A percentile compares a stretch with the other conserved stretches of the same genome.
Conservation (phyloP, 2,329 filamentous ascomycete genomes). For the Pezicula carpinea region DNA sequence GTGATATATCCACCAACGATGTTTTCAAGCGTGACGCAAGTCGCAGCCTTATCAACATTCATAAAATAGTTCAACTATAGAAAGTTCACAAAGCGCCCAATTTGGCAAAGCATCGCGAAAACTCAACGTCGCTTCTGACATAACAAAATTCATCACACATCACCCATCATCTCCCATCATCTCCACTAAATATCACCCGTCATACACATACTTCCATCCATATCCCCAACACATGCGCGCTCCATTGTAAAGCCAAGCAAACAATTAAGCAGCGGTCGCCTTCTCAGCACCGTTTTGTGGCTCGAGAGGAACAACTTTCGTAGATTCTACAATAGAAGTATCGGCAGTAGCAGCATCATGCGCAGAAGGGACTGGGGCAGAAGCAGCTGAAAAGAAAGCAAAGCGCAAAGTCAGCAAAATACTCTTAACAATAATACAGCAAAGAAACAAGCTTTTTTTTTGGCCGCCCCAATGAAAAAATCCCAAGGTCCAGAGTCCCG, state of each 20-base stretch:
- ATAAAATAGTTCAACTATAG: neutral
- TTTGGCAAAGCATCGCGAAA: neutral
- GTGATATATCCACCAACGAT: too few species aligned
- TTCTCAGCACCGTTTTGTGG: constrained; percentile 16
- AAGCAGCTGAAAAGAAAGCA: constrained; percentile 13
- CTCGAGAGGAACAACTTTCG: constrained; percentile 24
- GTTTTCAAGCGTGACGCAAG: too few species aligned
- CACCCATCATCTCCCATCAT: neutral
- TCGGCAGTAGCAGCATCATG: constrained; percentile 14
- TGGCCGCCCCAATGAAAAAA: neutral
- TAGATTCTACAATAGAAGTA: constrained; percentile 18
- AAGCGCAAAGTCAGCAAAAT: constrained; percentile 18
- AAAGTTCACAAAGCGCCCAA: neutral
- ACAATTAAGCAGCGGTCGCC: constrained; percentile 16
- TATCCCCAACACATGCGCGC: neutral
- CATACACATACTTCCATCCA: neutral
- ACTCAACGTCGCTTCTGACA: neutral
- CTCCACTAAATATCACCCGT: neutral
- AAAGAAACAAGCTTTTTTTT: neutral
- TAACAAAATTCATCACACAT: neutral
- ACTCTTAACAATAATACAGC: constrained; percentile 16
- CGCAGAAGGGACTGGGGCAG: constrained; percentile 13
- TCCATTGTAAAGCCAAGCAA: constrained; percentile 4
- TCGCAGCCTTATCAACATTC: too few species aligned
- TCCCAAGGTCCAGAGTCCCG: neutral